Evolutionary conservation across 1,284 basidiomycete genomes (phyloP), one percentile per base, ranked within the genome.

Genomic region (Anthracocystis setariae): DNA sequence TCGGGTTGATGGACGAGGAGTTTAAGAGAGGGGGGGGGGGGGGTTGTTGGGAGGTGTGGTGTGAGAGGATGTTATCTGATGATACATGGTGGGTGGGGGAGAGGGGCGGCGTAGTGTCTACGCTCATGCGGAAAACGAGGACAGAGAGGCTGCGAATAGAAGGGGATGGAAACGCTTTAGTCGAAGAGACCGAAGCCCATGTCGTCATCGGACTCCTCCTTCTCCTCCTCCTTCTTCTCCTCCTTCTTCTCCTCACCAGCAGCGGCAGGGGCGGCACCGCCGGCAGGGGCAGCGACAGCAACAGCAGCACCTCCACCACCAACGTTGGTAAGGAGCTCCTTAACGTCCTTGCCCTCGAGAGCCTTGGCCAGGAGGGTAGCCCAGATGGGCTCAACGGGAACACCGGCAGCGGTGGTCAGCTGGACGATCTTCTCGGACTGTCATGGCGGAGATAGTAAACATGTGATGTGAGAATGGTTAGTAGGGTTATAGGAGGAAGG

Each of bases 381-480:
- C 95, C 95, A 98, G 88, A 98, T 98, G 72, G 93, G 89, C 87
- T 98, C 96, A 69, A 97, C 84, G 51, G 97, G 93, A 68, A 92
- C 87, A 71, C 86, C 86, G 61, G 95, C 95, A 56, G 93, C 94
- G 59, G 84, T 84, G 79, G 91, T 92, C 82, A 98, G 85, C 57
- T 92, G 87, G 79, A 88, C 74, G 84, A 98, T 92, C 88, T 96
- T 97, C 84, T 97, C 94, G 72, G 92, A 85, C 93, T 96, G 80
- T 43, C n/a, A n/a, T n/a, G n/a, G n/a, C n/a, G n/a, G n/a, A n/a
- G n/a, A n/a, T n/a, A n/a, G n/a, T n/a, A n/a, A n/a, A n/a, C n/a
- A n/a, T n/a, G n/a, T n/a, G n/a, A 51, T 24, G 21, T 17, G 21
- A 42, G 15, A 17, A 25, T 29, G 4, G 37, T 18, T 20, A 12